A percentile compares a stretch with the other conserved stretches of the same genome.
Conservation (phyloP, 1,139 yeast species). For the Neolecta irregularis region DNA sequence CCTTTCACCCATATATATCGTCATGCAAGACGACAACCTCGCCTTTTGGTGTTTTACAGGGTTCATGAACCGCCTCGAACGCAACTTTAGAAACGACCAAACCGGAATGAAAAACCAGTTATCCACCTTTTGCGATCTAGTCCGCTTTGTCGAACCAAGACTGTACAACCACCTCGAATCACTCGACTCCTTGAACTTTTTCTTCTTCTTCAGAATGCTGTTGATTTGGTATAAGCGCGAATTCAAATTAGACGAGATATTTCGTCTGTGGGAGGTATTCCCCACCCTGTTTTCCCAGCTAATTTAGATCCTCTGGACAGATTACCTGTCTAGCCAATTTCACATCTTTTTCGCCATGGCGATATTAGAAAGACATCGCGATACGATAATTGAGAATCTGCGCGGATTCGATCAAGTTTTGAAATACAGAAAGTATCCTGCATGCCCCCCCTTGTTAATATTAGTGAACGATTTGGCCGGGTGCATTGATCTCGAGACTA, state of each 20-base stretch:
- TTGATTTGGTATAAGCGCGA: slow-evolving; percentile 93
- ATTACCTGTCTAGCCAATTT: slow-evolving; percentile 68
- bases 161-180: slow-evolving; percentile 66
- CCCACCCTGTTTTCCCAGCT: neutral
- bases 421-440: slow-evolving; percentile 34
- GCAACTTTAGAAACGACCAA: slow-evolving; percentile 82
- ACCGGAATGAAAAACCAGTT: slow-evolving; percentile 86
- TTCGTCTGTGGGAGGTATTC: slow-evolving; percentile 66
- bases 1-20: slow-evolving; percentile 69
- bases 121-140: slow-evolving; percentile 63
- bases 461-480: slow-evolving; percentile 70
- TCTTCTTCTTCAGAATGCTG: slow-evolving; percentile 87
- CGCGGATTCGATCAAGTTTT: slow-evolving; percentile 76
- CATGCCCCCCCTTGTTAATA: neutral
- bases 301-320: slow-evolving; percentile 49
- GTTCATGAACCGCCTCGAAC: slow-evolving; percentile 77
- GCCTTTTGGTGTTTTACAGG: slow-evolving; percentile 80
- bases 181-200: slow-evolving; percentile 79
- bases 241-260: slow-evolving; percentile 62
- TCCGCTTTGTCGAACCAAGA: slow-evolving; percentile 77
- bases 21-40: slow-evolving; percentile 59
- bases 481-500: slow-evolving; percentile 55
- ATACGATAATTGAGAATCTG: slow-evolving; percentile 58
- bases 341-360: slow-evolving; percentile 78
- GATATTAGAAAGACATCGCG: slow-evolving; percentile 70